Base-by-base conservation (phyloP, 352 stramenopile genomes). In the Phytophthora pseudosyringae region DNA sequence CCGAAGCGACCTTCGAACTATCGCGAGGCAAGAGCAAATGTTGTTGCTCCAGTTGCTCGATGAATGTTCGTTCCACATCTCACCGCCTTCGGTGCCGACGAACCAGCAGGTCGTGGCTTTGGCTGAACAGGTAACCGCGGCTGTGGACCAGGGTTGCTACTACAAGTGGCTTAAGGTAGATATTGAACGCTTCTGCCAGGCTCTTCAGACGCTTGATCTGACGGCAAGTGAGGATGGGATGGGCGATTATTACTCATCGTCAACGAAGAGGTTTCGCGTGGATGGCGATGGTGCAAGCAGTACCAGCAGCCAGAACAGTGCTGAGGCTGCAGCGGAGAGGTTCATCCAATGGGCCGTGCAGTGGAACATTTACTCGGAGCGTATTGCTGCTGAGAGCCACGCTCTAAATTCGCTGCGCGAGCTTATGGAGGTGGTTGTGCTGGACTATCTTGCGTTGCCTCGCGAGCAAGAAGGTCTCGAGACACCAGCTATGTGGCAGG, bases 151-250 rank as follows among this genome's bases (percentile, higher is more conserved):
- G 38, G 83, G 80, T 4, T 63, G 57, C 38, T 89, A 80, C 47
- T 94, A 91, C 75, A 92, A 90, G 65, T 94, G 86, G 86, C 71
- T 93, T 26, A 80, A 84, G 49, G 90, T 94, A 53, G 82, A 94
- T 44, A 57, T 94, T 32, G 83, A 94, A 60, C 75, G 71, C 11
- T 94, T 92, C 16, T 90, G 80, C 33, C 72, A 83, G 40, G 72
- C 62, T 7, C 62, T 94, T 25, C 82, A 94, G 59, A 69, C 76
- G 15, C 57, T 85, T 7, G 83, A 92, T 66, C 47, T 91, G 16
- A 88, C 76, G 11, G 64, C 81, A 21, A 47, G 54, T 2, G 70
- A 71, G 2, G 65, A 76, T 39, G 59, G 59, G 39, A 70, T 74
- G 5, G 61, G 67, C 13, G 80, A 75, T 45, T 83, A 76, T 35